These are phyloP conservation scores for Crotalaria pallida DNA, from an alignment of 306 rosid species.

Conservation along the genomic window DNA sequence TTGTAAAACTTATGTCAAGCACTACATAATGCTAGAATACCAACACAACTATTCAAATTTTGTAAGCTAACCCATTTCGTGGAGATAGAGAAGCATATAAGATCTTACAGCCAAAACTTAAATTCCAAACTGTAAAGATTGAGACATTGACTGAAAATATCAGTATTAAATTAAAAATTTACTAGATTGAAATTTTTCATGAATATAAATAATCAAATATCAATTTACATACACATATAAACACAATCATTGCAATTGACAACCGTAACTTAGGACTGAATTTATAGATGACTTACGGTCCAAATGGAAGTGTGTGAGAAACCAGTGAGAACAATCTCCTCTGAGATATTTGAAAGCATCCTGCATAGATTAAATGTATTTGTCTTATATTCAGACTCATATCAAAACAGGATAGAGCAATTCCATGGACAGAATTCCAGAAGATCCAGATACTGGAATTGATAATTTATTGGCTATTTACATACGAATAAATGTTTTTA, in stretches of 20 bases:
- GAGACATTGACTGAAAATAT: not conserved
- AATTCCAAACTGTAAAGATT: not conserved
- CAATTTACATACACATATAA: not conserved
- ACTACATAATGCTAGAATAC: not conserved
- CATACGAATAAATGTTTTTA: not conserved
- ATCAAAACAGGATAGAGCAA: not conserved
- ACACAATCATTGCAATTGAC: not conserved
- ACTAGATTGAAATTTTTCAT: slow-evolving; percentile 1
- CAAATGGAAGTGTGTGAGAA: slow-evolving; percentile 93
- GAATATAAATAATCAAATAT: not conserved
- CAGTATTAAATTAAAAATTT: not conserved
- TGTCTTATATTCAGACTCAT: slow-evolving; percentile 6
- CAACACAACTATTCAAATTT: not conserved
- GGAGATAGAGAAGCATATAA: not conserved
- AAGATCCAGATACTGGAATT: not conserved
- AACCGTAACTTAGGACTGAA: not conserved
- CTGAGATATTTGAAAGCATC: slow-evolving; percentile 91
- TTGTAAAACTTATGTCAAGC: not conserved
- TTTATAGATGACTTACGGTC: slow-evolving; percentile 71
- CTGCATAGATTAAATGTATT: slow-evolving; percentile 45
- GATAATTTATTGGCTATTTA: not conserved
- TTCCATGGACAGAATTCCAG: not conserved
- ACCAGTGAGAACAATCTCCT: slow-evolving; percentile 92
- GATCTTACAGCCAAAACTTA: not conserved
- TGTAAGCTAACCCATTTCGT: not conserved